Evolutionary conservation across 2,329 filamentous ascomycete species (phyloP), one percentile per base, ranked within the genome.

Genomic region (Epichloe gansuensis): DNA sequence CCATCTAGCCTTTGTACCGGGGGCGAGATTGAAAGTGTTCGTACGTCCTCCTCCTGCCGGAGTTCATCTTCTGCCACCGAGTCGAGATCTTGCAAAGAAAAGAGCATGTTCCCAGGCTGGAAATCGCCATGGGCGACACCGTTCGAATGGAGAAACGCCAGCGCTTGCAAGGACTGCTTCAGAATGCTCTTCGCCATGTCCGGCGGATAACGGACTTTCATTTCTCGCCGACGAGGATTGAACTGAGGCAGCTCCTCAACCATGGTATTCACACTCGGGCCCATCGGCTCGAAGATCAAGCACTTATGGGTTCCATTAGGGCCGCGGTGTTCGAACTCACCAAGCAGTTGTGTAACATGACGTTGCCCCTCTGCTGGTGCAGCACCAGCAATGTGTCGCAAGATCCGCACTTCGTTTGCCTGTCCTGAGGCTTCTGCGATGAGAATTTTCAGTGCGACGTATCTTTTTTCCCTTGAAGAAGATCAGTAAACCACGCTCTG

Each of bases 61-160:
- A 64, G 55, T 23, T 35, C 39, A 11, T 61, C 55, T 49, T 64
- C 59, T 13, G 61, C 50, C 46, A 50, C 41, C 17, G 52, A 57
- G 49, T 62, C 53, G 41, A 69, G 60, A 50, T 63, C 49, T 42
- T 59, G n/a, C 42, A 67, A 56, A 42, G 58, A 38, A 50, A 69
- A 68, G 43, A 70, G 64, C 53, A 69, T 61, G 54, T 69, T 69
- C 42, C 65, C 67, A 13, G 66, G 65, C 45, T 68, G 65, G 34
- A 69, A 61, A 47, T 68, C 69, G 55, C 70, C 67, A 60, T 74
- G 68, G 39, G 63, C 63, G 54, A 73, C 64, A 21, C 63, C 62
- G 36, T 65, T 61, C 40, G 64, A 53, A 49, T 73, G 69, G n/a
- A 74, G 59, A 56, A 61, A 59, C 44, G 61, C 59, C 42, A 73